These are phyloP conservation scores for Conticribra guillardii DNA, from an alignment of 108 stramenopile genomes.

Conservation along the genomic window DNA sequence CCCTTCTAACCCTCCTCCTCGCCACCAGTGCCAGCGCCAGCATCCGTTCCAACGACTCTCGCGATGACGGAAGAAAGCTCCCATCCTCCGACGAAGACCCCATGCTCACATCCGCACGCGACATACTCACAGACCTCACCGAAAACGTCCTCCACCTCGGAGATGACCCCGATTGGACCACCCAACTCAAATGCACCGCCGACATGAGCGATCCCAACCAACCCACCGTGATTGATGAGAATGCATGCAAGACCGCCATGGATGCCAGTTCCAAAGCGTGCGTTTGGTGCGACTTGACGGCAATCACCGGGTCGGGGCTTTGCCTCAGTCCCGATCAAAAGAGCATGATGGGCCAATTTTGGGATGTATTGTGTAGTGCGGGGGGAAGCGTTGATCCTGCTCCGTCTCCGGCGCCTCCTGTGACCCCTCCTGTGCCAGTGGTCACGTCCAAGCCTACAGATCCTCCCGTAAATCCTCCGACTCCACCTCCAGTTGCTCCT, in stretches of 20 bases:
- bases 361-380: constrained; percentile 23
- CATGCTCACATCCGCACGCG: neutral
- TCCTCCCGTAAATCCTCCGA: neutral
- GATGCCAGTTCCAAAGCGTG: constrained; percentile 31
- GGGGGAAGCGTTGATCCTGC: neutral
- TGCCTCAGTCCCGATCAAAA: constrained; percentile 31
- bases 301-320: constrained; percentile 14
- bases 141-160: neutral
- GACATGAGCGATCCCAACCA: constrained; percentile 4
- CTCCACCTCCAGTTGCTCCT: constrained; percentile 6
- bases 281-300: constrained; percentile 44
- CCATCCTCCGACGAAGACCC: neutral
- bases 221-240: constrained; percentile 27
- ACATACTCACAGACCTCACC: neutral
- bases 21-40: no score
- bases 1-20: no score
- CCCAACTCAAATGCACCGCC: constrained; percentile 19
- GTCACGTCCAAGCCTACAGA: neutral
- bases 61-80: neutral
- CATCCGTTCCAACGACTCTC: constrained; percentile 3
- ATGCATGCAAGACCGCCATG: constrained; percentile 13
- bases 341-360: constrained; percentile 21
- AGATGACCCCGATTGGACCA: constrained; percentile 3
- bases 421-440: neutral
- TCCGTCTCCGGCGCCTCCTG: constrained; percentile 2